These are phyloP conservation scores for Yamadazyma paraphyllophila DNA, from an alignment of 805 yeast genomes.

Conservation along the genomic window DNA sequence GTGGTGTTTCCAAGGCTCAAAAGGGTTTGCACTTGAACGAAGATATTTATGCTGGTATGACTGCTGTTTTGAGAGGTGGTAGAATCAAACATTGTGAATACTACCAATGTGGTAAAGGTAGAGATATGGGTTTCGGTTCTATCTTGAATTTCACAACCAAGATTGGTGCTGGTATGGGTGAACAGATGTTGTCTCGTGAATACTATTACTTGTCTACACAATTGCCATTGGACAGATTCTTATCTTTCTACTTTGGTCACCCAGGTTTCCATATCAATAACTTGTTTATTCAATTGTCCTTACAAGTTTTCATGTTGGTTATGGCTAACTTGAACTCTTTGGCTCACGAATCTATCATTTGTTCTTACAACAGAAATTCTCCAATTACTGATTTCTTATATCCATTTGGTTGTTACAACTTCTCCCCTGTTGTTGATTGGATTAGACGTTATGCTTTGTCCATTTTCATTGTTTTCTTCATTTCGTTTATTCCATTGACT, in stretches of 20 bases:
- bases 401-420: conserved; percentile 71
- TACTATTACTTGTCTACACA: conserved; percentile 77
- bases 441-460: conserved; percentile 69
- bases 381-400: conserved; percentile 61
- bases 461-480: conserved; percentile 69
- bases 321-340: conserved; percentile 62
- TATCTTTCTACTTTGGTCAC: conserved; percentile 80
- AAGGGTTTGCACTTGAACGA: conserved; percentile 80
- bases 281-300: conserved; percentile 67
- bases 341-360: conserved; percentile 58
- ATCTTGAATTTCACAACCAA: conserved; percentile 79
- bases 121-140: conserved; percentile 83
- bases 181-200: conserved; percentile 79
- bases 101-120: conserved; percentile 82
- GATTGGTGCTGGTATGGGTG: conserved; percentile 91
- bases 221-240: conserved; percentile 71
- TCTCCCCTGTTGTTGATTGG: conserved; percentile 74
- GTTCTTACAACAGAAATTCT: conserved; percentile 55
- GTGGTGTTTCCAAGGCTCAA: conserved; percentile 85
- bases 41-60: conserved; percentile 86
- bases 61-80: conserved; percentile 76
- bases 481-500: conserved; percentile 71
- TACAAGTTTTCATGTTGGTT: conserved; percentile 54
- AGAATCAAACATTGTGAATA: conserved; percentile 80
- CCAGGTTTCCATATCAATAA: conserved; percentile 85